phyloP scores from a whole-genome alignment of 768 basidiomycete genomes.

The Tricholoma matsutake region DNA sequence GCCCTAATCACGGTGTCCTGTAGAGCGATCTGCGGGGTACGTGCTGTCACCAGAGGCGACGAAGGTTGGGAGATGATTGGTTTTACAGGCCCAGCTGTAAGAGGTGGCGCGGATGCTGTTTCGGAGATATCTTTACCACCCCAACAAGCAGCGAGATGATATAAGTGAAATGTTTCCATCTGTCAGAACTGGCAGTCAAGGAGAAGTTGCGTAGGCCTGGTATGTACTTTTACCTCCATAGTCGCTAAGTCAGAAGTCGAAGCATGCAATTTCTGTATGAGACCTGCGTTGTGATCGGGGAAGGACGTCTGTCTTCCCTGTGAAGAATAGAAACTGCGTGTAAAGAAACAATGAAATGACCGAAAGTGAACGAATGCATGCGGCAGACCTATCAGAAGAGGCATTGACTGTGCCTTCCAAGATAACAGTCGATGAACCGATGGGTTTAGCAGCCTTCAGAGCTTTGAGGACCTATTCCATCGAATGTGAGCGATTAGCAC shows the following conservation, averaged over 20 bases:
- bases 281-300: slow-evolving; percentile 63
- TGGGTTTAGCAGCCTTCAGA: slow-evolving; percentile 43
- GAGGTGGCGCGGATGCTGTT: slow-evolving; percentile 34
- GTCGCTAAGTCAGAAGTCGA: slow-evolving; percentile 56
- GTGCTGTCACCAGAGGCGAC: slow-evolving; percentile 15
- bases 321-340: slow-evolving; percentile 75
- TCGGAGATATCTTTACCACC: slow-evolving; percentile 27
- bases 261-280: slow-evolving; percentile 54
- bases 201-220: not conserved
- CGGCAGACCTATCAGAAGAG: slow-evolving; percentile 71
- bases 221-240: slow-evolving; percentile 54
- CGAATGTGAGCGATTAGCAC: not conserved
- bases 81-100: slow-evolving; percentile 41
- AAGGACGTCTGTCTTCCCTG: slow-evolving; percentile 84
- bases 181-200: slow-evolving; percentile 24
- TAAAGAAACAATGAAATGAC: not conserved
- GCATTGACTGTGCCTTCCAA: slow-evolving; percentile 58
- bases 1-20: slow-evolving; percentile 53
- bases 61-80: slow-evolving; percentile 33
- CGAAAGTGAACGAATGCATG: slow-evolving; percentile 2
- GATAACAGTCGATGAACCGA: slow-evolving; percentile 32
- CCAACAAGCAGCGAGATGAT: slow-evolving; percentile 78
- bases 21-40: slow-evolving; percentile 18
- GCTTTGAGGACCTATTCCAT: slow-evolving; percentile 42
- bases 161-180: slow-evolving; percentile 87